Evolutionary conservation across 768 basidiomycete genomes (phyloP).

Genomic region (Tephrocybe sp.): DNA sequence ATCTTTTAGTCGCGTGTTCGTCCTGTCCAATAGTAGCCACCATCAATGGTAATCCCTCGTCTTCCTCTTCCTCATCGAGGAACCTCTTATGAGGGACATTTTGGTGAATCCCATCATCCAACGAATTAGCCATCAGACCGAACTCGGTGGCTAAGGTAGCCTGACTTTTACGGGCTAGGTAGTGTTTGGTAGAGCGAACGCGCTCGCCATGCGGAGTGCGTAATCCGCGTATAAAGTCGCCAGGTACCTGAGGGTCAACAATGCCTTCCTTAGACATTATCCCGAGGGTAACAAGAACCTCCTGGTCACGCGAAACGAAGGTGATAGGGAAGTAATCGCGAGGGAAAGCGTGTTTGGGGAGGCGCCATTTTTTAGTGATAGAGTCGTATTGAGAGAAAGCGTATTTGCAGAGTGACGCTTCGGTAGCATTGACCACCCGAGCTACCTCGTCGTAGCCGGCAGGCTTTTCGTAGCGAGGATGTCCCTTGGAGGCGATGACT

Average conservation of each 20-base stretch:
- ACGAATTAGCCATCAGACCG: too few relatives aligned
- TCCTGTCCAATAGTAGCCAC: too few relatives aligned
- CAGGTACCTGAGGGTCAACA: background rate
- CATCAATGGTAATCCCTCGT: too few relatives aligned
- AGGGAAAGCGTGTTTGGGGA: background rate
- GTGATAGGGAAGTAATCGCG: background rate
- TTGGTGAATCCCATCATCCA: too few relatives aligned
- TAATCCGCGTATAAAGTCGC: background rate
- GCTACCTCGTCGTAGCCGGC: background rate
- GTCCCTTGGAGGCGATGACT: background rate
- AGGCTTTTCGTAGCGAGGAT: background rate
- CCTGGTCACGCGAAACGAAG: background rate
- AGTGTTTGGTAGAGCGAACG: background rate
- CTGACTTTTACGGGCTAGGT: background rate
- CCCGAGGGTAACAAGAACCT: background rate
- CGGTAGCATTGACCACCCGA: background rate
- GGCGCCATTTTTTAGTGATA: background rate
- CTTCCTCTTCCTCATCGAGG: too few relatives aligned
- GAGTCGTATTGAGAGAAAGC: background rate
- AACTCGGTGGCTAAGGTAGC: too few relatives aligned
- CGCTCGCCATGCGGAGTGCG: background rate
- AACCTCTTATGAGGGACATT: too few relatives aligned
- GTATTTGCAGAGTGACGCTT: background rate
- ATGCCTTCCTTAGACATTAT: background rate
- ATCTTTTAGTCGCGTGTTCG: too few relatives aligned